Percentiles rank a stretch among this genome's conserved stretches.
Conservation (phyloP, 768 basidiomycete genomes). For the Pleurotus ostreatus region DNA sequence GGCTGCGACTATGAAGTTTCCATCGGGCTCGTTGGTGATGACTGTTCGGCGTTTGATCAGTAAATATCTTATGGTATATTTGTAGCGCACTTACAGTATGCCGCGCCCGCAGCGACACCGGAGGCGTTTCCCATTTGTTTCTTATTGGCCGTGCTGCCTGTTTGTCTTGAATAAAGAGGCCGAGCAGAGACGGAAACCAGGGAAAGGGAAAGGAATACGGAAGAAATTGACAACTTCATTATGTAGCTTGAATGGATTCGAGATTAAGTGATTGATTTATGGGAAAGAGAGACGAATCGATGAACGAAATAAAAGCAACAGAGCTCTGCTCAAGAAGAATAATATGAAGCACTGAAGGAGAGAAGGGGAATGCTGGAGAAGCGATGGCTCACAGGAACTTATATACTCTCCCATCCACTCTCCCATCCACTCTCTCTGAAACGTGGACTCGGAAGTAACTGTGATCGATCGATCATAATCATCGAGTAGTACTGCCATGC, state of each 20-base stretch:
- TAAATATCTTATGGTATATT: not conserved
- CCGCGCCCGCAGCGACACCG: constrained; percentile 14
- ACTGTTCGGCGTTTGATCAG: constrained; percentile 22
- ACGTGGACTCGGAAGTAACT: too few species aligned
- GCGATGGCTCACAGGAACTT: too few species aligned
- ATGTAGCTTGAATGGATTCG: not conserved
- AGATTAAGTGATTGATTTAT: not conserved
- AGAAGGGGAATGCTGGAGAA: too few species aligned
- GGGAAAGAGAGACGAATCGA: not conserved
- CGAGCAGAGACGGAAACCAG: constrained; percentile 12
- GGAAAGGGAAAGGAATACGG: constrained; percentile 11
- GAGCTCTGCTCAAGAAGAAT: not conserved
- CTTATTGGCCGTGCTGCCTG: not conserved
- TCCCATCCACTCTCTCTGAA: too few species aligned
- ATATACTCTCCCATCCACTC: too few species aligned
- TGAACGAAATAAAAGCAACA: not conserved
- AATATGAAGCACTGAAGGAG: not conserved
- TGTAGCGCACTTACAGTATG: constrained; percentile 12
- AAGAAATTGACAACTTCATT: constrained; percentile 14
- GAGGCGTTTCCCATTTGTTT: constrained; percentile 10
- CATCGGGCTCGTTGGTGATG: constrained; percentile 44
- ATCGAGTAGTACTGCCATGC: too few species aligned
- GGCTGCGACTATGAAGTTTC: constrained; percentile 40
- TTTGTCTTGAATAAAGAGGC: constrained; percentile 3
- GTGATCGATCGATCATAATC: too few species aligned